These are phyloP conservation scores for Allomyces javanicus DNA, from an alignment of 192 early-diverging fungal genomes.

Conservation along the genomic window DNA sequence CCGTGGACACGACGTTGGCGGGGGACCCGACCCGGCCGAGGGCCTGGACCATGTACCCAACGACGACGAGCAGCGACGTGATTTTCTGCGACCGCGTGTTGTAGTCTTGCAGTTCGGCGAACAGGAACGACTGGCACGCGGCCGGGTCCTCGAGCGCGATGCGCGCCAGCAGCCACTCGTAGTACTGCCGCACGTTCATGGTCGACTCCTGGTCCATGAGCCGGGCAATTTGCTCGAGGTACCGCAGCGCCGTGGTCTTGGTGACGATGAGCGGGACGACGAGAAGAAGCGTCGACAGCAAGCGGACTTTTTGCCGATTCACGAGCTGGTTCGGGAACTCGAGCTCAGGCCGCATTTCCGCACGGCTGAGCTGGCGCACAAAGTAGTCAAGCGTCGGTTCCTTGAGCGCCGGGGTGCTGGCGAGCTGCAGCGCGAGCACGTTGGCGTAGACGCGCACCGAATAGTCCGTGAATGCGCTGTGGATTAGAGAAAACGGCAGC, in stretches of 20 bases:
- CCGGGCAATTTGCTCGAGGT: background rate
- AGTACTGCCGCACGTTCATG: background rate
- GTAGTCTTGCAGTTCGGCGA: background rate
- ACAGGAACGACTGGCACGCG: background rate
- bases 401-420: background rate
- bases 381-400: too few relatives aligned
- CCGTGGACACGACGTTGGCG: background rate
- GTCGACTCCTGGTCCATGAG: background rate
- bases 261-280: background rate
- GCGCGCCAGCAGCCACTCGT: background rate
- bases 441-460: background rate
- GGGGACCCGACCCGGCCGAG: background rate
- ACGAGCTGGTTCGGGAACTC: background rate
- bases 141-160: background rate
- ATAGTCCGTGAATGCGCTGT: background rate
- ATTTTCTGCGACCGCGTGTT: background rate
- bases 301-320: background rate
- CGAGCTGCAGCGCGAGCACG: background rate
- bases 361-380: too few relatives aligned
- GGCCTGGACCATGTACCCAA: background rate
- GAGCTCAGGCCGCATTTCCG: background rate
- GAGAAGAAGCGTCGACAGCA: background rate
- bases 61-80: background rate
- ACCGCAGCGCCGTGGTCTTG: background rate
- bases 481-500: too few relatives aligned